Evolutionary conservation across 2,329 filamentous ascomycete genomes (phyloP).

Genomic region (Pseudogymnoascus verrucosus): DNA sequence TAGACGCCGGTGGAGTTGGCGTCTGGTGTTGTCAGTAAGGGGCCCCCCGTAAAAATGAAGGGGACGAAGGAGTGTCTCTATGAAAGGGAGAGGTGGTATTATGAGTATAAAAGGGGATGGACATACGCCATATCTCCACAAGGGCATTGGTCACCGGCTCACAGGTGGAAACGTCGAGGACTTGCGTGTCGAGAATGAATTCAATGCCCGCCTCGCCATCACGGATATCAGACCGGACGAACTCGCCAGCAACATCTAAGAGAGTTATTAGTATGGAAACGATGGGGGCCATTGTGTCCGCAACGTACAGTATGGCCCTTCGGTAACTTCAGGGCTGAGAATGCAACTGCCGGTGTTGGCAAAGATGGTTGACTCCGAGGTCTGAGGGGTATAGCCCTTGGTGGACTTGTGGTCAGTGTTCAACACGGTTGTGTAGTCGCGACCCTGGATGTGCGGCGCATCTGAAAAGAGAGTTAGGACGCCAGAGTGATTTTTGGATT

Average conservation of each 20-base stretch:
- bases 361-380: conserved; percentile 32
- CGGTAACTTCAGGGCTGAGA: conserved; percentile 43
- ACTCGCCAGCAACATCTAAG: conserved; percentile 31
- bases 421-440: background rate
- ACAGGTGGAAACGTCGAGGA: conserved; percentile 34
- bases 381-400: conserved; percentile 27
- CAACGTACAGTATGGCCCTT: conserved; percentile 43
- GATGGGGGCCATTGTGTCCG: conserved; percentile 14
- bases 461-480: background rate
- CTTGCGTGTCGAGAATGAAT: conserved; percentile 34
- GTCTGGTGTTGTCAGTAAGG: conserved; percentile 15
- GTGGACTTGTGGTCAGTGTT: conserved; percentile 16
- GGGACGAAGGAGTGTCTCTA: background rate
- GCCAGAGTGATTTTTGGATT: background rate
- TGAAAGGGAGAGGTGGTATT: background rate
- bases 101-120: conserved; percentile 14
- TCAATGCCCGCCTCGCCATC: conserved; percentile 31
- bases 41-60: background rate
- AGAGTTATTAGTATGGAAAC: background rate
- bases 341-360: conserved; percentile 38
- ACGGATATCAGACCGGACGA: conserved; percentile 30
- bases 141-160: conserved; percentile 31
- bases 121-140: conserved; percentile 31
- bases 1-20: conserved; percentile 35
- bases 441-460: background rate